Base-by-base conservation (phyloP, 805 yeast genomes). In the Hemisphaericaspora nanyangensis region DNA sequence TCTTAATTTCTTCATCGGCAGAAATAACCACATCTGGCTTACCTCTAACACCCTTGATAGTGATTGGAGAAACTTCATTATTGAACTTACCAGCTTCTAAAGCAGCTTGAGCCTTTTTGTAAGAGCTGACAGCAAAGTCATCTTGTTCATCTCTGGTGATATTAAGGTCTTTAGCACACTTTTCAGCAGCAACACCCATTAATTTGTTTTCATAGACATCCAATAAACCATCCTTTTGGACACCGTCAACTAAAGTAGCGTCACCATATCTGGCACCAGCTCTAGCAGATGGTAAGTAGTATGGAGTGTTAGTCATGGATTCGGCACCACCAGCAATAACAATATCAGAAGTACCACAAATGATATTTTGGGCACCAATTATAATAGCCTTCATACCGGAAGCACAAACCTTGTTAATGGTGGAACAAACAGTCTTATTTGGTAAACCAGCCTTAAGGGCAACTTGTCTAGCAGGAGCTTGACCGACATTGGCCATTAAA, bases 281-380 rank as follows among this genome's bases (percentile, higher is more conserved):
- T 70, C 99, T 85, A 31, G 93, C 89, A 42, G 79, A 60, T 42
- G 95, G 93, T 40, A 87, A 58, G 61, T 91, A 91, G 75, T 90
- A 91, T 39, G 99, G 99, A 26, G 90, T 79, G 61, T 93, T 91
- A 44, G 96, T 74, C 99, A 93, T 91, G 42, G 95, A 84, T 70
- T 93, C 99, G 51, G 96, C 93, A 59, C 99, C 99, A 51, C 98
- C 99, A 25, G 93, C 95, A 49, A 93, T 85, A 33, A 93, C 93
- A 44, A 93, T 82, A 56, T 90, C 96, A 40, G 96, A 95, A 47
- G 76, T 72, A 39, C 98, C 97, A 49, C 93, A 77, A 58, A 85
- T 64, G 52, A 91, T 90, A 38, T 90, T 71, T 70, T 90, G 98
- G 29, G 97, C 89, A 46, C 86, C 99, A 44, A 85, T 65, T 54